A percentile compares a stretch with the other conserved stretches of the same genome.
These are phyloP conservation scores for Boletus subcaerulescens DNA, from an alignment of 768 basidiomycete genomes.

Conservation along the genomic window DNA sequence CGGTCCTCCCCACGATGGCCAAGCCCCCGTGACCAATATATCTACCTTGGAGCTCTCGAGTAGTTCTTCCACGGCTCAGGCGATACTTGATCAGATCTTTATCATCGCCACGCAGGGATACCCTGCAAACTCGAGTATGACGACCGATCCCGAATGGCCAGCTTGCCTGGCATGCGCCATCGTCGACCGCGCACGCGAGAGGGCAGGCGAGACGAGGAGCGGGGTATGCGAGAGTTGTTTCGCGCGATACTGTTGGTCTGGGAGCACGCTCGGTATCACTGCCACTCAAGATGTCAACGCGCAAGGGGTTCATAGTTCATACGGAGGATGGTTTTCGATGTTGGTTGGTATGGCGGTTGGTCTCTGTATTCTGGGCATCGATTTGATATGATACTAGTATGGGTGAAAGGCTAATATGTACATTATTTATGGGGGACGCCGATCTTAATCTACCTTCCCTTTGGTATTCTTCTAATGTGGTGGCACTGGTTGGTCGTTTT, in stretches of 20 bases:
- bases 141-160: conserved; percentile 41
- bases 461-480: too few relatives aligned
- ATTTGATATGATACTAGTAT: too few relatives aligned
- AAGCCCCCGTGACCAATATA: conserved; percentile 41
- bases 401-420: too few relatives aligned
- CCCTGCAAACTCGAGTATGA: conserved; percentile 19
- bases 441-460: too few relatives aligned
- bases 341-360: background rate
- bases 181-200: conserved; percentile 41
- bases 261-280: background rate
- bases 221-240: conserved; percentile 32
- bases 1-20: conserved; percentile 38
- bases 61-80: conserved; percentile 34
- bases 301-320: background rate
- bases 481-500: too few relatives aligned
- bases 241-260: conserved; percentile 30
- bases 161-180: conserved; percentile 51
- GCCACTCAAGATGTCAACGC: background rate
- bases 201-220: conserved; percentile 22
- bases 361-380: too few relatives aligned
- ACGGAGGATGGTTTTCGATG: background rate
- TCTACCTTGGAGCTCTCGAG: conserved; percentile 40
- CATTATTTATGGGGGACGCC: too few relatives aligned
- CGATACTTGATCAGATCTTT: conserved; percentile 46
- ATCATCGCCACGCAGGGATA: conserved; percentile 42